Conservation (phyloP, 2,329 filamentous ascomycete species). For the Laburnicola sp. region DNA sequence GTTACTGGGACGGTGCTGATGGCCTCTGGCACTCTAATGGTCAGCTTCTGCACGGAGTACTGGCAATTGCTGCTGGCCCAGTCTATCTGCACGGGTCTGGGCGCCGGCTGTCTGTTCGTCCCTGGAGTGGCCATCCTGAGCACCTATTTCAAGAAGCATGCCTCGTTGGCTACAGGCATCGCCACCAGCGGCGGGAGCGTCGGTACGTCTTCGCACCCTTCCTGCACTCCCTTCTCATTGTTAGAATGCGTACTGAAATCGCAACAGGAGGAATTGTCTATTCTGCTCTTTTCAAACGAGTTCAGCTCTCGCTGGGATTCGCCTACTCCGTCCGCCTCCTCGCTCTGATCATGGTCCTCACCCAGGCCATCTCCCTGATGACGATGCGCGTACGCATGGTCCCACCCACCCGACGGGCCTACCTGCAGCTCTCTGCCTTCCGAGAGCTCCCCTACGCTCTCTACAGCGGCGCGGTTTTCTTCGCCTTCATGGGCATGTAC, state of each 20-base stretch:
- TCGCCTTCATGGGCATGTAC: conserved; percentile 34
- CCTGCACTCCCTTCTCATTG: background rate
- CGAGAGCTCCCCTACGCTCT: conserved; percentile 34
- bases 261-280: background rate
- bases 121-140: conserved; percentile 21
- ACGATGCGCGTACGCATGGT: conserved; percentile 48
- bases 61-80: conserved; percentile 47
- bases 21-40: conserved; percentile 53
- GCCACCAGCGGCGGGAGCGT: conserved; percentile 12
- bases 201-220: background rate
- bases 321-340: conserved; percentile 62
- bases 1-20: conserved; percentile 45
- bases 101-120: conserved; percentile 25
- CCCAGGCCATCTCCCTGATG: background rate
- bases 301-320: conserved; percentile 53
- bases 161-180: conserved; percentile 17
- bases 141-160: conserved; percentile 38
- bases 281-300: background rate
- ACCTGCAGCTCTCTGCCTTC: conserved; percentile 35
- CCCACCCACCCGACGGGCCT: conserved; percentile 31
- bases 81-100: conserved; percentile 29
- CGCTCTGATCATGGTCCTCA: conserved; percentile 52
- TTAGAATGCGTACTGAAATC: background rate
- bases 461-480: conserved; percentile 23
- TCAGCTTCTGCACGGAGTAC: conserved; percentile 46